Base-by-base conservation (phyloP, 306 rosid genomes). In the Quercus engelmannii region DNA sequence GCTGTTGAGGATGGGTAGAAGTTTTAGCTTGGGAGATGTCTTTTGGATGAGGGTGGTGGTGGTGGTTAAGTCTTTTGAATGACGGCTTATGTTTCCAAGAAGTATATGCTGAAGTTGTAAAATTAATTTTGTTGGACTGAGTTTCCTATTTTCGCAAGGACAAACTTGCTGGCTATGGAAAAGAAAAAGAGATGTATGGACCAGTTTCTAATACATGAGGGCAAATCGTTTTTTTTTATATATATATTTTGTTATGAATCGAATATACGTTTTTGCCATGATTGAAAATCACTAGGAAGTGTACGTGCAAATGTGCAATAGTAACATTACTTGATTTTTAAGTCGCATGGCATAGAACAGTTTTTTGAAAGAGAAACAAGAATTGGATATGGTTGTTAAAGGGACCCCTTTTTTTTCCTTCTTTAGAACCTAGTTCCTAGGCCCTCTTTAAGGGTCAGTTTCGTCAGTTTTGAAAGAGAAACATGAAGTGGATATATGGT, bases 1-100 rank as follows among this genome's bases (percentile, higher is more conserved):
- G 96, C 86, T 74, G 88, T 83, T 85, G 96, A 89, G 94, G 71
- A 46, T 89, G 89, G 96, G 79, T 91, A 83, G 96, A 86, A 86
- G 87, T 82, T 80, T 64, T 85, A 85, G 88, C 83, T 81, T 83
- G 79, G 82, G 86, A 46, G 81, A 74, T 64, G 75, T 84, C 87
- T 85, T 71, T 78, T 61, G 85, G 84, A 75, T 65, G 81, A 81
- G 88, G 82, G 79, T 81, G 79, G 75, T 81, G 82, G 79, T 85
- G 81, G 83, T 75, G 79, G 79, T 81, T 84, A 87, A 81, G 69
- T 56, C 84, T 90, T 87, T 87, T 92, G 89, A 86, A 90, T 85
- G 84, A 83, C 90, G 84, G 86, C 87, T 78, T 91, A 72, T 82
- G 65, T 78, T 85, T 79, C 82, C 82, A 55, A 75, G 80, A 85